Conservation (phyloP, 164 flowering plant genomes). For the Liriodendron chinense region DNA sequence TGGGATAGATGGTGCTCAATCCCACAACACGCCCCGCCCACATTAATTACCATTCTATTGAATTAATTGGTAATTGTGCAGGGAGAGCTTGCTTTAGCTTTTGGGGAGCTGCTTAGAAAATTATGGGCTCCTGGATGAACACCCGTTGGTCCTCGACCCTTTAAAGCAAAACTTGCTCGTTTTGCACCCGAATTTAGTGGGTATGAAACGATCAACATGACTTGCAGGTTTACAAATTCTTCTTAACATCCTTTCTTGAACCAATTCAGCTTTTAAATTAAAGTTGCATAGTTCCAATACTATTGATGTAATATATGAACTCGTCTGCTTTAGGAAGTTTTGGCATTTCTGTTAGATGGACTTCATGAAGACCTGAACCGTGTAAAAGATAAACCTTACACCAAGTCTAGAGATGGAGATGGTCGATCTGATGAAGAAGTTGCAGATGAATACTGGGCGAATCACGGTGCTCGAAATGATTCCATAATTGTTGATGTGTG, state of each 20-base stretch:
- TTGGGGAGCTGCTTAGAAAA: slow-evolving; percentile 92
- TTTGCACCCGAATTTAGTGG: slow-evolving; percentile 99
- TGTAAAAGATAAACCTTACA: slow-evolving; percentile 87
- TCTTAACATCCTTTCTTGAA: not conserved
- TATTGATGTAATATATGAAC: not conserved
- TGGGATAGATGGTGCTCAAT: too few relatives aligned
- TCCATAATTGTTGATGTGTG: slow-evolving; percentile 99
- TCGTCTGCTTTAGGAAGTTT: slow-evolving; percentile 60
- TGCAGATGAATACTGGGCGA: slow-evolving; percentile 97
- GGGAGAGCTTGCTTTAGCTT: slow-evolving; percentile 97
- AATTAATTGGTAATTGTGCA: slow-evolving; percentile 21
- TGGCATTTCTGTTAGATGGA: slow-evolving; percentile 96
- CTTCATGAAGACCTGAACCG: slow-evolving; percentile 99
- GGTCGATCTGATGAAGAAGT: slow-evolving; percentile 97
- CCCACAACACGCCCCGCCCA: too few relatives aligned
- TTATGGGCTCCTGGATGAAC: slow-evolving; percentile 94
- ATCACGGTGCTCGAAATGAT: slow-evolving; percentile 95
- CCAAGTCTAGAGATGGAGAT: slow-evolving; percentile 91
- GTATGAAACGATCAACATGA: slow-evolving; percentile 97
- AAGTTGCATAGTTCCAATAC: not conserved
- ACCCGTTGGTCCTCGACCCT: slow-evolving; percentile 81
- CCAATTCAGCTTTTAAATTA: not conserved
- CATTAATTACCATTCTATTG: not conserved
- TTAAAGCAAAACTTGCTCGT: slow-evolving; percentile 90
- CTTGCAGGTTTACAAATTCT: slow-evolving; percentile 63